Conservation (phyloP, 2,329 filamentous ascomycete species). For the Arthroderma sp. region DNA sequence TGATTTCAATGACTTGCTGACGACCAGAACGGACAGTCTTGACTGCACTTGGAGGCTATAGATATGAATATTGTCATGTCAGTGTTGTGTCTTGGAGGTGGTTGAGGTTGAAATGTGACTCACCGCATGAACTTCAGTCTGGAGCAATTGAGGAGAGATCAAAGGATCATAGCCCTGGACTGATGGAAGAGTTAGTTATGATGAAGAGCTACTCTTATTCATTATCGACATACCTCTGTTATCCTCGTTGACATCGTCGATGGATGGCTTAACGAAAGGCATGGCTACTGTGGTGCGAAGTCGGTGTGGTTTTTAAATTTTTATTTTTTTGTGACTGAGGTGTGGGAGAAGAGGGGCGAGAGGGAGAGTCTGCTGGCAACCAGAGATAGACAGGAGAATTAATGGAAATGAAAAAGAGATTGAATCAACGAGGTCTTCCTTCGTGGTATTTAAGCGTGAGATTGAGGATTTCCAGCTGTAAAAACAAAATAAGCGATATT, state of each 20-base stretch:
- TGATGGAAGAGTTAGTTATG: constrained; percentile 24
- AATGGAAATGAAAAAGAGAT: no score
- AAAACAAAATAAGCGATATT: no score
- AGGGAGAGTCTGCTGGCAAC: no score
- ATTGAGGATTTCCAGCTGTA: no score
- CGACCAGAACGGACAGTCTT: constrained; percentile 32
- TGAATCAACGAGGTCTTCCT: no score
- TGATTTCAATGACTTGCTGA: constrained; percentile 54
- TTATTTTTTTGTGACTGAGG: no score
- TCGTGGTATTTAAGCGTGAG: no score
- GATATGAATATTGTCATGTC: not conserved
- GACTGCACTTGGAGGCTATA: constrained; percentile 26
- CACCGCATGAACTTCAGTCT: constrained; percentile 63
- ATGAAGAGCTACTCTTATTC: not conserved
- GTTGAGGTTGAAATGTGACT: constrained; percentile 36
- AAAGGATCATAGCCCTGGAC: constrained; percentile 90
- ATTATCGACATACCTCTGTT: constrained; percentile 26
- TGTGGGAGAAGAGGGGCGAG: no score
- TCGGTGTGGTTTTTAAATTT: no score
- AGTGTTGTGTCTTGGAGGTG: not conserved
- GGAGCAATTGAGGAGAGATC: constrained; percentile 75
- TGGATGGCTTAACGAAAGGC: constrained; percentile 27
- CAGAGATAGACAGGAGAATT: no score
- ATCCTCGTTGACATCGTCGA: constrained; percentile 30
- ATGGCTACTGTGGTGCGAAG: constrained; percentile 14